Evolutionary conservation across 2,329 filamentous ascomycete genomes (phyloP).

Genomic region (Sclerotinia borealis): DNA sequence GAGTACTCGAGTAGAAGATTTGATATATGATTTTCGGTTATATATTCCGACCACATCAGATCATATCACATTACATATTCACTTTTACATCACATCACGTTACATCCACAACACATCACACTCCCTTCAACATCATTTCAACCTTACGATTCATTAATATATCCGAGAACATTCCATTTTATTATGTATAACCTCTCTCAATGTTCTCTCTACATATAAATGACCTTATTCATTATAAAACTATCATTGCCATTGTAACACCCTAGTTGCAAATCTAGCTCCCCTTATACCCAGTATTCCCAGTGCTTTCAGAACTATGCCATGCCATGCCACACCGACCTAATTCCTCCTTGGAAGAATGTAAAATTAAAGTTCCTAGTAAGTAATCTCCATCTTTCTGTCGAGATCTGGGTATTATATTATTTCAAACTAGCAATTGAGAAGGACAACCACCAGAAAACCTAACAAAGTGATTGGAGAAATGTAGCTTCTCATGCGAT

Average conservation of each 20-base stretch:
- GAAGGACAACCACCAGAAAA: neutral
- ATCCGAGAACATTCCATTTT: neutral
- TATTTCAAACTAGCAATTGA: neutral
- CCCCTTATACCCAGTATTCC: neutral
- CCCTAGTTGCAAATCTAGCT: neutral
- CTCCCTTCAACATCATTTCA: no score
- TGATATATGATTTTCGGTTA: no score
- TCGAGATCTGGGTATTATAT: neutral
- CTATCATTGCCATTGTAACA: neutral
- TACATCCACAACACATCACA: neutral
- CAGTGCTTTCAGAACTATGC: neutral
- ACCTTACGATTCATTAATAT: no score
- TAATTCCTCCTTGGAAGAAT: neutral
- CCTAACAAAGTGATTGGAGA: neutral
- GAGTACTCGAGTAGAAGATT: no score
- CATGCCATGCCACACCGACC: neutral
- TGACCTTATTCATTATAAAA: neutral
- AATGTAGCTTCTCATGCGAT: neutral
- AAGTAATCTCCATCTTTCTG: neutral
- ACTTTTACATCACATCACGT: no score
- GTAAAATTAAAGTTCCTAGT: neutral
- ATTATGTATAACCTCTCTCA: no score
- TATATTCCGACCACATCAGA: no score
- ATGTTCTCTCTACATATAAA: neutral
- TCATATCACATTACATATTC: no score